phyloP scores from a whole-genome alignment of 2,329 filamentous ascomycete genomes.

The Boeremia exigua region DNA sequence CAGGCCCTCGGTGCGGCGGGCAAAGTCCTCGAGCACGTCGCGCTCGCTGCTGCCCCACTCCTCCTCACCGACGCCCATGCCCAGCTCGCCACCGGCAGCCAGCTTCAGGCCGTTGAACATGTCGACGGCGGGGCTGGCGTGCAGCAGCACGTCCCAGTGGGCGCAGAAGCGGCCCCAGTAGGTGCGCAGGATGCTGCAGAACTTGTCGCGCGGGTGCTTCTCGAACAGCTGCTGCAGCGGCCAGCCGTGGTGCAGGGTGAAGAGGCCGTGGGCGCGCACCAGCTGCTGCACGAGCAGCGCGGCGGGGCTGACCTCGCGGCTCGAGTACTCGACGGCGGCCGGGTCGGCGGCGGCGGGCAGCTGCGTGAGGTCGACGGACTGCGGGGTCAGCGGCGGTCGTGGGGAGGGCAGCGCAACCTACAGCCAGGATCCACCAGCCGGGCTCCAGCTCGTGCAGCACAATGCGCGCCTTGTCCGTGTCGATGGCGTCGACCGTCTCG shows the following conservation, averaged over 20 bases:
- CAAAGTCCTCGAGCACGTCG: conserved; percentile 90
- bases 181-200: conserved; percentile 73
- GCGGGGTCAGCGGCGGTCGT: conserved; percentile 12
- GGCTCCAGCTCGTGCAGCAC: conserved; percentile 85
- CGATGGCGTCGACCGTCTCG: conserved; percentile 79
- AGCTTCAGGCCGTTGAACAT: conserved; percentile 86
- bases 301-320: conserved; percentile 85
- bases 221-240: conserved; percentile 74
- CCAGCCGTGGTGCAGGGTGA: conserved; percentile 84
- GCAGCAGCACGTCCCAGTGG: conserved; percentile 86
- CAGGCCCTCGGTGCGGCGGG: conserved; percentile 78
- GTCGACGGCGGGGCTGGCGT: conserved; percentile 83
- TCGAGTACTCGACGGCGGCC: conserved; percentile 75
- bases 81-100: conserved; percentile 87
- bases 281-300: conserved; percentile 80
- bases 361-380: conserved; percentile 84
- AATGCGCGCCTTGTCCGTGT: conserved; percentile 87
- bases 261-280: conserved; percentile 79
- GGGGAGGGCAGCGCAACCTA: no score
- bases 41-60: conserved; percentile 92
- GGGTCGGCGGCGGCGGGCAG: conserved; percentile 60
- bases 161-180: conserved; percentile 78
- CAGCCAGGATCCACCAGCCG: conserved; percentile 95
- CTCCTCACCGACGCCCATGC: conserved; percentile 93
- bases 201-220: conserved; percentile 68